These are phyloP conservation scores for Cladophialophora immunda DNA, from an alignment of 2,329 filamentous ascomycete species.

Conservation along the genomic window DNA sequence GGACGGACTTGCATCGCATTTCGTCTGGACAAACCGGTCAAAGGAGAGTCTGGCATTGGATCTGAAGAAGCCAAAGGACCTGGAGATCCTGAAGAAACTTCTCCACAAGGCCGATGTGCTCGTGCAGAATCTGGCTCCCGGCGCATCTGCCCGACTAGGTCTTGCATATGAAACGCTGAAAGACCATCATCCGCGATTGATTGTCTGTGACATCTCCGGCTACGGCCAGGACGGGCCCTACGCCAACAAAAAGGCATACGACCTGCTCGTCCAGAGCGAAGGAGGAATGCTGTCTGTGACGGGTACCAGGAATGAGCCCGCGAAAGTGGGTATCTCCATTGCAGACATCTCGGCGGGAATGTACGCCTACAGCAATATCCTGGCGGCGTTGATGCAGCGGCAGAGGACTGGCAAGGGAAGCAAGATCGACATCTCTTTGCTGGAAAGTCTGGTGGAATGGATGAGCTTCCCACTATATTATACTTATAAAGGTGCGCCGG, in stretches of 20 bases:
- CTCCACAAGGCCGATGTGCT: slow-evolving; percentile 59
- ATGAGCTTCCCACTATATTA: slow-evolving; percentile 67
- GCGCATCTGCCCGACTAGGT: slow-evolving; percentile 58
- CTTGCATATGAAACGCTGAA: slow-evolving; percentile 56
- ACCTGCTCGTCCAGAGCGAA: slow-evolving; percentile 64
- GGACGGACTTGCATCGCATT: slow-evolving; percentile 61
- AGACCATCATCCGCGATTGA: slow-evolving; percentile 51
- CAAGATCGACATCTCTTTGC: slow-evolving; percentile 65
- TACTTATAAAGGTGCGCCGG: slow-evolving; percentile 55
- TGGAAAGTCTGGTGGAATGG: slow-evolving; percentile 67
- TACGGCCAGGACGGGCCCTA: slow-evolving; percentile 63
- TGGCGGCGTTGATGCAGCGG: slow-evolving; percentile 60
- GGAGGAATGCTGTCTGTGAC: slow-evolving; percentile 62
- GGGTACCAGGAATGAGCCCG: slow-evolving; percentile 53
- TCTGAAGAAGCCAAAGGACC: slow-evolving; percentile 55
- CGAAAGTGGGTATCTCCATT: slow-evolving; percentile 63
- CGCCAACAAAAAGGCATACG: slow-evolving; percentile 64
- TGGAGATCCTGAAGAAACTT: slow-evolving; percentile 54
- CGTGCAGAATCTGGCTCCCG: slow-evolving; percentile 64
- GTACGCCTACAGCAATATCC: slow-evolving; percentile 62
- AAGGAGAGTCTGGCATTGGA: slow-evolving; percentile 63
- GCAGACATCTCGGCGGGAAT: slow-evolving; percentile 64
- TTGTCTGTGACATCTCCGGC: slow-evolving; percentile 63
- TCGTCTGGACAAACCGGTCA: slow-evolving; percentile 63
- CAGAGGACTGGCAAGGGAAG: slow-evolving; percentile 59